Base-by-base conservation (phyloP, 805 yeast species). In the Candida mattraensis region DNA sequence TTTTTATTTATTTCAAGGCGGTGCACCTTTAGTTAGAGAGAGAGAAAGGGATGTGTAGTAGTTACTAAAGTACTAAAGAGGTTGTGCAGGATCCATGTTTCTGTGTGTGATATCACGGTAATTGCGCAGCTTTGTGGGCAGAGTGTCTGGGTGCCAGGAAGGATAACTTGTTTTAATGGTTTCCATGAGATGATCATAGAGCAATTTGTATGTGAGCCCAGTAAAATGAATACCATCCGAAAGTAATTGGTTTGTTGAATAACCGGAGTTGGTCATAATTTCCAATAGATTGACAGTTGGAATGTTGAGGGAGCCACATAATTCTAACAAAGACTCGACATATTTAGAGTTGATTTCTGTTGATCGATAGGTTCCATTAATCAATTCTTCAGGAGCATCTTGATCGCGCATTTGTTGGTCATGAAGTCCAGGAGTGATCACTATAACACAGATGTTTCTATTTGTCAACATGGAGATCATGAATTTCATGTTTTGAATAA, bases 381-480 rank as follows among this genome's bases (percentile, higher is more conserved):
- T 51, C 8, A 69, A 52, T 28, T 60, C 68, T 7, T 64, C 70
- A 1, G 61, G 56, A 20, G 48, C 35, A 10, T 45, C 27, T 15
- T 49, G 51, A 21, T 66, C 61, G 70, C 78, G 74, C 26, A 54
- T 42, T 3, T 49, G 52, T n/a, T 48, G 53, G 52, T 78, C 79
- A 45, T 76, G 78, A 10, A 73, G 53, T 0, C 74, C 82, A 0
- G 91, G 87, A 0, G 86, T 78, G 7, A 86, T 68, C 2, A 85
- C 48, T 12, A 87, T 64, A 0, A 78, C 66, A 23, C 69, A 70
- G 35, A 82, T 73, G 3, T 64, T 68, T 35, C 70, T 56, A 1
- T 51, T 54, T 15, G 53, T 44, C 19, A 74, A 66, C 40, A 66
- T 44, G 5, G 61, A 45, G 10, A 78, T 63, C 49, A 86, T 45